Conservation (phyloP, 2,329 filamentous ascomycete species). For the Nemania diffusa region DNA sequence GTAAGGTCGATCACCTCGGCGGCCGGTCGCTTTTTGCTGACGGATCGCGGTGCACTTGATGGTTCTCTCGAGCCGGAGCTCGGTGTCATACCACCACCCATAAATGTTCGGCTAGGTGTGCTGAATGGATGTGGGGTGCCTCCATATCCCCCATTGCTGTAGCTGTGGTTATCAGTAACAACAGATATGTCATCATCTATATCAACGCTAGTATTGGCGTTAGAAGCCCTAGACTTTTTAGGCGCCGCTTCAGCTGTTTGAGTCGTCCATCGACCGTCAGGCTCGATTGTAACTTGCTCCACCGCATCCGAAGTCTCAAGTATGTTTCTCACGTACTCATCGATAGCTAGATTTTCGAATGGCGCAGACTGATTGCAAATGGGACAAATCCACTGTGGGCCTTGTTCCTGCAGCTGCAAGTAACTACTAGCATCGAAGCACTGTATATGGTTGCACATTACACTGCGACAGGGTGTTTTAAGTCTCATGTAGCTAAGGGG, state of each 20-base stretch:
- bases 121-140: conserved; percentile 34
- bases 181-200: conserved; percentile 64
- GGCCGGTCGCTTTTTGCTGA: conserved; percentile 50
- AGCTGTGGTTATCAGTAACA: conserved; percentile 55
- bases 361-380: conserved; percentile 86
- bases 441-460: conserved; percentile 86
- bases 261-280: conserved; percentile 79
- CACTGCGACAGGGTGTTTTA: conserved; percentile 79
- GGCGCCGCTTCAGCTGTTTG: conserved; percentile 51
- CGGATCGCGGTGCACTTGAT: conserved; percentile 52
- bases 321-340: conserved; percentile 91
- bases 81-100: conserved; percentile 37
- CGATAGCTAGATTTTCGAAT: conserved; percentile 85
- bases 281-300: conserved; percentile 91
- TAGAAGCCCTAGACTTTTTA: conserved; percentile 42
- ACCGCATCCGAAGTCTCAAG: conserved; percentile 75
- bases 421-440: conserved; percentile 96
- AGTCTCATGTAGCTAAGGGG: conserved; percentile 89
- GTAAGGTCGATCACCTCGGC: conserved; percentile 70
- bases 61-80: conserved; percentile 45
- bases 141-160: conserved; percentile 52
- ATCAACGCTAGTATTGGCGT: conserved; percentile 48
- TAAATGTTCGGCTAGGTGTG: conserved; percentile 40
- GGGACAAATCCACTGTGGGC: conserved; percentile 95
- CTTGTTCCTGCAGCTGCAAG: conserved; percentile 93